Evolutionary conservation across 768 basidiomycete genomes (phyloP).

Genomic region (Lepiota venenata): DNA sequence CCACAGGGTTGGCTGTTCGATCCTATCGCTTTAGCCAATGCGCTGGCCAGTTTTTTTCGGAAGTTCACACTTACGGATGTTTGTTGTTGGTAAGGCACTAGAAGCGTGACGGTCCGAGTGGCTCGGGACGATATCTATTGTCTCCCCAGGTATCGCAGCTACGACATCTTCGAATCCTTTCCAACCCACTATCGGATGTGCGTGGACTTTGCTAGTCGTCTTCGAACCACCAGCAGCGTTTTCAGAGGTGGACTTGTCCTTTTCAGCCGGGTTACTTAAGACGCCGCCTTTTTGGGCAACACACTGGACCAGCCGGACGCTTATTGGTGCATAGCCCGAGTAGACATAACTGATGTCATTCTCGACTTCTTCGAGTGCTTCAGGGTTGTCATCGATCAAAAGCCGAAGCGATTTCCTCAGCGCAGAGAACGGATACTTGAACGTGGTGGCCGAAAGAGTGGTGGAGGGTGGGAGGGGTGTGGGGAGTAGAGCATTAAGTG

Average conservation of each 20-base stretch:
- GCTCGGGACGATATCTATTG: conserved; percentile 71
- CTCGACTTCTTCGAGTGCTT: conserved; percentile 77
- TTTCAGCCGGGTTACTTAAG: conserved; percentile 73
- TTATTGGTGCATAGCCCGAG: conserved; percentile 95
- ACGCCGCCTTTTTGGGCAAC: conserved; percentile 89
- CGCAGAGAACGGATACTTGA: conserved; percentile 67
- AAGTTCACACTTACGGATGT: conserved; percentile 9
- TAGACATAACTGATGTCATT: conserved; percentile 96
- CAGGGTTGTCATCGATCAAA: conserved; percentile 84
- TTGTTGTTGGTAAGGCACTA: conserved; percentile 6
- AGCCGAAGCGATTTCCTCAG: conserved; percentile 85
- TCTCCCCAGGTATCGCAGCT: conserved; percentile 77
- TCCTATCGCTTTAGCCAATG: not conserved
- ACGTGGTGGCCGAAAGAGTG: conserved; percentile 31
- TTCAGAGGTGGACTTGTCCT: conserved; percentile 37
- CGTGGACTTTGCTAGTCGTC: conserved; percentile 57
- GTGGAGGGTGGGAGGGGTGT: conserved; percentile 61
- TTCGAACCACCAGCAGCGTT: conserved; percentile 36
- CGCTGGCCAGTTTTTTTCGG: conserved; percentile 23
- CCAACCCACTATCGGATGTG: conserved; percentile 95
- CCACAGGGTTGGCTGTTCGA: conserved; percentile 19
- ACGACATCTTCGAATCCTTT: conserved; percentile 95
- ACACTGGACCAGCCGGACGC: conserved; percentile 89
- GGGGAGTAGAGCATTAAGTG: conserved; percentile 65
- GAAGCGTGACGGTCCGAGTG: conserved; percentile 11